Evolutionary conservation across 805 yeast species (phyloP).

Genomic region (Diddensiella santjacobensis): DNA sequence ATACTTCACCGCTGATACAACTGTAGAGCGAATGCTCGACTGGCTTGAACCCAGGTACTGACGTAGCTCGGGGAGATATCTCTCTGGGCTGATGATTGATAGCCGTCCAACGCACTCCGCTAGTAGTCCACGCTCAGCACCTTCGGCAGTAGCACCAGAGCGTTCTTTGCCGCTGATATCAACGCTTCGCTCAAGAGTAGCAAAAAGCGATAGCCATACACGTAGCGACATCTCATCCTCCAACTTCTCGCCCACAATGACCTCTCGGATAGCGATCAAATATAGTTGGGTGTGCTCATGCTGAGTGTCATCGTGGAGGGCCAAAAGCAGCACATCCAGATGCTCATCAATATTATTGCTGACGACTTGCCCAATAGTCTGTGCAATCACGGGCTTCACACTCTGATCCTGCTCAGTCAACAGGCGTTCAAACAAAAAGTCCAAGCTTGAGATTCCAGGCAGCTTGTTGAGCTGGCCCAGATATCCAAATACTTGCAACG

Average conservation of each 20-base stretch:
- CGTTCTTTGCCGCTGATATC: neutral
- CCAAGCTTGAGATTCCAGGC: conserved; percentile 26
- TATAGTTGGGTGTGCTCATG: conserved; percentile 26
- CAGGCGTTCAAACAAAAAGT: conserved; percentile 37
- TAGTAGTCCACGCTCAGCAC: conserved; percentile 10
- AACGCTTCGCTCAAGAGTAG: conserved; percentile 4
- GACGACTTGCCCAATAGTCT: conserved; percentile 49
- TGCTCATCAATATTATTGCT: conserved; percentile 38
- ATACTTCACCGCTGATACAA: conserved; percentile 38
- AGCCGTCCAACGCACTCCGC: conserved; percentile 29
- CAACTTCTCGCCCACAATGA: conserved; percentile 12
- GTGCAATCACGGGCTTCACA: conserved; percentile 46
- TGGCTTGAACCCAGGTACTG: conserved; percentile 24
- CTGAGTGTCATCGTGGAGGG: conserved; percentile 23
- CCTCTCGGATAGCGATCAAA: conserved; percentile 34
- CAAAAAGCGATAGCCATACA: conserved; percentile 30
- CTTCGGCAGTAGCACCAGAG: neutral
- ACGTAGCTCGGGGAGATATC: conserved; percentile 32
- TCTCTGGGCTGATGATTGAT: conserved; percentile 30
- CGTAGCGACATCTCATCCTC: neutral
- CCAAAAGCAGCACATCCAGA: conserved; percentile 38
- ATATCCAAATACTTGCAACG: conserved; percentile 47
- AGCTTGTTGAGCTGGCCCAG: conserved; percentile 39
- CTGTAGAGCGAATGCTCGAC: conserved; percentile 25
- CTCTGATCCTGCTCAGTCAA: conserved; percentile 35